phyloP scores from a whole-genome alignment of 2,329 filamentous ascomycete species.

The Stromatinia cepivora region DNA sequence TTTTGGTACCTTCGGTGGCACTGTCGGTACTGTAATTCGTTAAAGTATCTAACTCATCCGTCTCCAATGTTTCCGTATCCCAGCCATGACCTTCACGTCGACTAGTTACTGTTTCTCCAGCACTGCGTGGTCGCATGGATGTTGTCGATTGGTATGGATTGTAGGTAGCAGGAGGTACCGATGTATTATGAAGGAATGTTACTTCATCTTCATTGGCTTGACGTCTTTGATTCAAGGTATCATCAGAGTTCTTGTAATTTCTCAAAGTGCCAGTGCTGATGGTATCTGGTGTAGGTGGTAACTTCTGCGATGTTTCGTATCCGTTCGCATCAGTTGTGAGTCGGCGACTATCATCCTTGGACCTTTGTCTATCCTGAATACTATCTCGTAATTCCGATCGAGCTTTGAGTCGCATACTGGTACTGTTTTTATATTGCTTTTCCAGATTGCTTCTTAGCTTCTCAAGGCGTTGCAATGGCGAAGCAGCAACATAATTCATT shows the following conservation, averaged over 20 bases:
- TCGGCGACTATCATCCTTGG: constrained; percentile 26
- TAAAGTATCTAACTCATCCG: constrained; percentile 36
- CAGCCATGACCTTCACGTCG: constrained; percentile 41
- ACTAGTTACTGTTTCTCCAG: constrained; percentile 41
- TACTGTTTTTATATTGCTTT: constrained; percentile 23
- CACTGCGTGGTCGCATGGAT: constrained; percentile 38
- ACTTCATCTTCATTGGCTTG: constrained; percentile 26
- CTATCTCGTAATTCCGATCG: not conserved
- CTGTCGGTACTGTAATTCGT: constrained; percentile 33
- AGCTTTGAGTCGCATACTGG: constrained; percentile 13
- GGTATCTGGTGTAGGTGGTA: constrained; percentile 43
- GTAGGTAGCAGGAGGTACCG: constrained; percentile 23
- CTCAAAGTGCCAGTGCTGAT: constrained; percentile 42
- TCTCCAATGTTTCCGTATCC: constrained; percentile 37
- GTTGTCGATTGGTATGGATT: constrained; percentile 32
- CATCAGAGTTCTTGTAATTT: constrained; percentile 52
- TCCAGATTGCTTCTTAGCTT: constrained; percentile 42
- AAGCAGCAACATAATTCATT: constrained; percentile 50
- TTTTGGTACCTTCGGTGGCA: constrained; percentile 26
- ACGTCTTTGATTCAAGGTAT: constrained; percentile 43
- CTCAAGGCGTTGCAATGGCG: constrained; percentile 54
- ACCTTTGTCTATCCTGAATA: constrained; percentile 25
- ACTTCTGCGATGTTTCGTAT: constrained; percentile 40
- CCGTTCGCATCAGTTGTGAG: constrained; percentile 40
- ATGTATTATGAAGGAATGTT: constrained; percentile 32